Base-by-base conservation (phyloP, 208 protist species). In the Crithidia bombi region DNA sequence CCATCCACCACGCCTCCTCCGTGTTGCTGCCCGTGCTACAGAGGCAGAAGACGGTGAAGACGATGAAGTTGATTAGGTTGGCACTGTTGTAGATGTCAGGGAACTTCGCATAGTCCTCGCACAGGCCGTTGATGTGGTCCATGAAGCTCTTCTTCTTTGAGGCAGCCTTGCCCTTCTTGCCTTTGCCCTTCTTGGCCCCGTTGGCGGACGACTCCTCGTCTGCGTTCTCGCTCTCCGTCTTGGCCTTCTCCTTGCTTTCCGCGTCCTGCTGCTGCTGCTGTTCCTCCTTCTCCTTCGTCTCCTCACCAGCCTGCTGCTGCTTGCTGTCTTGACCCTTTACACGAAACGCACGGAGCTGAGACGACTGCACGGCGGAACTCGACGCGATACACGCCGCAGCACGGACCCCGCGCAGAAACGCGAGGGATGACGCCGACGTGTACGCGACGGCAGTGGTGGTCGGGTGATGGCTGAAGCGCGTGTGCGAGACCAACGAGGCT, bases 71-170 rank as follows among this genome's bases (percentile, higher is more conserved):
- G 46, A 95, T 76, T n/a, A 73, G 74, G 69, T 95, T 97, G 35
- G 84, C 86, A 63, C 81, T 91, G 85, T 97, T 97, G 75, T 97
- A 97, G 50, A 97, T 97, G 62, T 94, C 87, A 5, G 88, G 84
- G 56, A 93, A 94, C 35, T 81, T 87, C 39, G 72, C 56, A 75
- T 86, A 87, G 67, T 97, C 92, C 26, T 91, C 73, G 36, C 77
- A 77, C 32, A 97, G 78, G 61, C 78, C 83, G 50, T 79, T 59
- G 35, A 87, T 44, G 68, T 97, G 82, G 35, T 90, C 87, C 33
- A 65, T 69, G 62, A 94, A 81, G 36, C 73, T 65, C 43, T 68
- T 75, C 67, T 71, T 64, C 65, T 64, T 58, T 21, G 47, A 25
- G 28, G 44, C 25, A 28, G 64, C 21, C 43, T 80, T 52, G 12